Conservation (phyloP, 2,329 filamentous ascomycete species). For the Aspergillus puulaauensis region DNA sequence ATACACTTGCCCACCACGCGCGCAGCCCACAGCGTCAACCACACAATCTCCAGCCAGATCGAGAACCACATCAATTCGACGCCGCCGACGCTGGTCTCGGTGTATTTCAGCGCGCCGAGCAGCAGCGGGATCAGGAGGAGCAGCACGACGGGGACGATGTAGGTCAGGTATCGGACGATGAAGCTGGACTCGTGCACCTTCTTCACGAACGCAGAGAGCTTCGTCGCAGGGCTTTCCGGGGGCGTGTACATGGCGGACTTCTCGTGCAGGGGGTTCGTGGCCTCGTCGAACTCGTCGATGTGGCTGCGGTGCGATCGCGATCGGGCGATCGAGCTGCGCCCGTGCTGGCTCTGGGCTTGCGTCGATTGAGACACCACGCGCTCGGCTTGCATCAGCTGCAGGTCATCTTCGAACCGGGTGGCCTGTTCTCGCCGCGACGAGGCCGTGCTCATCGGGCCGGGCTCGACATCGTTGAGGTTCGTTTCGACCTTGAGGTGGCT, state of each 20-base stretch:
- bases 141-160: slow-evolving; percentile 65
- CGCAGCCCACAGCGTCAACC: slow-evolving; percentile 80
- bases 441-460: no score
- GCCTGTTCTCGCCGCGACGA: no score
- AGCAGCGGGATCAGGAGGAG: slow-evolving; percentile 68
- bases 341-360: no score
- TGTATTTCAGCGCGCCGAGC: slow-evolving; percentile 61
- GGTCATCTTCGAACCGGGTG: no score
- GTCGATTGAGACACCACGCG: no score
- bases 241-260: slow-evolving; percentile 65
- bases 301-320: slow-evolving; percentile 51
- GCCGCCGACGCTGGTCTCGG: slow-evolving; percentile 65
- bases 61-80: slow-evolving; percentile 86
- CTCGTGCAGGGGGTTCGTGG: slow-evolving; percentile 69
- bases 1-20: slow-evolving; percentile 47
- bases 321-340: slow-evolving; percentile 44
- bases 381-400: no score
- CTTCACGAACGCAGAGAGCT: slow-evolving; percentile 64
- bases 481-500: no score
- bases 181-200: slow-evolving; percentile 65
- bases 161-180: slow-evolving; percentile 68
- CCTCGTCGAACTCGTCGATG: slow-evolving; percentile 65
- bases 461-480: no score
- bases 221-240: slow-evolving; percentile 61
- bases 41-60: slow-evolving; percentile 92